A percentile compares a stretch with the other conserved stretches of the same genome.
Conservation (phyloP, 768 basidiomycete species). For the Rhizopogon vesiculosus region DNA sequence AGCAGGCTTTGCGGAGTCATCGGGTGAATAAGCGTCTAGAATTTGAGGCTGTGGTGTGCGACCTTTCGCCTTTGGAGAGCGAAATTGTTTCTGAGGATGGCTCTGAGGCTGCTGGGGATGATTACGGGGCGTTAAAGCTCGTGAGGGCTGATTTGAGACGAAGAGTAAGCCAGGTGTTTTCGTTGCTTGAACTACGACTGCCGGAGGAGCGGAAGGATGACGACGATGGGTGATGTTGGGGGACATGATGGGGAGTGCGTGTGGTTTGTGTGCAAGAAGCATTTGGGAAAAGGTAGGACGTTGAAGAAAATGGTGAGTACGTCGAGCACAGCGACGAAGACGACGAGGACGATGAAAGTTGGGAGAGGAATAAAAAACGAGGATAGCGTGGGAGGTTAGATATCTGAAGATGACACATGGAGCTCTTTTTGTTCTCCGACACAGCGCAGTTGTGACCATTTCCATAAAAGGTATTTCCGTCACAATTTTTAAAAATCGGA, state of each 20-base stretch:
- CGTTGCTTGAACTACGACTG: constrained; percentile 67
- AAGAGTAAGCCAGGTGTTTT: constrained; percentile 70
- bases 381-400: constrained; percentile 20
- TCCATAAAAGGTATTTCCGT: constrained; percentile 8
- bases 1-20: constrained; percentile 27
- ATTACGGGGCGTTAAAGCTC: constrained; percentile 28
- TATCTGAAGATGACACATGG: constrained; percentile 16
- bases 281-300: constrained; percentile 20
- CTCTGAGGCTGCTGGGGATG: constrained; percentile 32
- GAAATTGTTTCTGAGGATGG: constrained; percentile 28
- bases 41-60: constrained; percentile 22
- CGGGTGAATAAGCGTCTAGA: constrained; percentile 21
- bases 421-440: constrained; percentile 30
- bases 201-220: constrained; percentile 65
- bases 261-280: constrained; percentile 39
- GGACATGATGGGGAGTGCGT: constrained; percentile 22
- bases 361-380: constrained; percentile 18
- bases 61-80: constrained; percentile 33
- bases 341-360: constrained; percentile 6
- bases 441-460: constrained; percentile 20
- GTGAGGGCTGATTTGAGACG: constrained; percentile 50
- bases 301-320: not conserved
- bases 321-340: constrained; percentile 4
- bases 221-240: constrained; percentile 46
- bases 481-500: constrained; percentile 10